Conservation (phyloP, 176 grass and related monocot species). For the Triticum aestivum region DNA sequence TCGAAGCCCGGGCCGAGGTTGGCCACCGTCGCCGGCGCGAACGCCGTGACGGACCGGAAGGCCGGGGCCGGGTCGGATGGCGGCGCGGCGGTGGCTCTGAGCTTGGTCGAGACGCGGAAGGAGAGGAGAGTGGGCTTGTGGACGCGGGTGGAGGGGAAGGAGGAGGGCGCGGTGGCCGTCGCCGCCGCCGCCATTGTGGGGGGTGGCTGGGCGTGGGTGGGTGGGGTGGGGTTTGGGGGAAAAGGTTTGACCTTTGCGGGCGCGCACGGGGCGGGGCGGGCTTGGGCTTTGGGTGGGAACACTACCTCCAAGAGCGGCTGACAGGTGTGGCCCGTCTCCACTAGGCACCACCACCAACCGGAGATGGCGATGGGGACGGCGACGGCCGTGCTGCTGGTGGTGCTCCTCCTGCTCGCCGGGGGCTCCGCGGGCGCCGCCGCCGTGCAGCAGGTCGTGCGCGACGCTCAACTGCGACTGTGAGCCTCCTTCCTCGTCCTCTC, state of each 20-base stretch:
- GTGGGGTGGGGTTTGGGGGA: background rate
- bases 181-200: background rate
- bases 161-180: constrained; percentile 13
- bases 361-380: background rate
- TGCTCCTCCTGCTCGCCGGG: background rate
- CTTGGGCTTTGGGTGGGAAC: background rate
- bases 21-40: constrained; percentile 47
- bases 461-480: constrained; percentile 72
- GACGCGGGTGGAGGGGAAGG: background rate
- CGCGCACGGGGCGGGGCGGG: background rate
- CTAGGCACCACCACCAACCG: background rate
- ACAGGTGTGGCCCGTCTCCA: background rate
- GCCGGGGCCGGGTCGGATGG: constrained; percentile 26
- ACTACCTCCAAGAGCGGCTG: background rate
- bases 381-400: background rate
- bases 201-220: background rate
- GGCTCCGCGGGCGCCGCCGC: constrained; percentile 12
- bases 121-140: background rate
- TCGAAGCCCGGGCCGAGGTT: constrained; percentile 45
- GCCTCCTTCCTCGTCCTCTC: background rate
- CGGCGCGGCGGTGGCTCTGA: background rate
- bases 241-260: background rate
- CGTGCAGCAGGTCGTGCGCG: constrained; percentile 76
- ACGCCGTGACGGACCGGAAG: constrained; percentile 49
- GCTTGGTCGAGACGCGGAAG: background rate